These are phyloP conservation scores for Penicillium canariense DNA, from an alignment of 495 filamentous ascomycete genomes.

Conservation along the genomic window DNA sequence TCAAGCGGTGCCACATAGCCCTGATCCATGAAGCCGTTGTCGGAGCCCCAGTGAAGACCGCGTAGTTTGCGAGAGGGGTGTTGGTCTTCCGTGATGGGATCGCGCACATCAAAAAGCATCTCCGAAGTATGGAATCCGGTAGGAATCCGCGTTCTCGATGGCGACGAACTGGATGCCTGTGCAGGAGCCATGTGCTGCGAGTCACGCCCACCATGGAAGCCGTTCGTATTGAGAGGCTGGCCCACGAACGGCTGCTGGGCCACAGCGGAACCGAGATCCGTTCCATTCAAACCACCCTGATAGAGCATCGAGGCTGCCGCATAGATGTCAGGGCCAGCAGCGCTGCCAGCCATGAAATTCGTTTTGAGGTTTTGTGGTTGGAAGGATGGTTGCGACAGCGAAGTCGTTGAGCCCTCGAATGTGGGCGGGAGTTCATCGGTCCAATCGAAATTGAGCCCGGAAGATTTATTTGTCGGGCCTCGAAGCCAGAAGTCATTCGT, in stretches of 20 bases:
- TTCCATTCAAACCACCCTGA: slow-evolving; percentile 32
- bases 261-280: slow-evolving; percentile 30
- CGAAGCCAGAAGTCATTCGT: slow-evolving; percentile 47
- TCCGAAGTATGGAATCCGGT: slow-evolving; percentile 43
- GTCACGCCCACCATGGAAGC: slow-evolving; percentile 16
- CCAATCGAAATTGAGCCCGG: slow-evolving; percentile 52
- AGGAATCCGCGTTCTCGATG: slow-evolving; percentile 24
- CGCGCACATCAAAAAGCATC: slow-evolving; percentile 45
- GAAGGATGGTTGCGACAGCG: slow-evolving; percentile 51
- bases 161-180: slow-evolving; percentile 17
- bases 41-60: slow-evolving; percentile 63
- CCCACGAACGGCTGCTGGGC: slow-evolving; percentile 32
- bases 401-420: slow-evolving; percentile 60
- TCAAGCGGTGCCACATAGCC: slow-evolving; percentile 54
- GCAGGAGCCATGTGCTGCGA: slow-evolving; percentile 18
- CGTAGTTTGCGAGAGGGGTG: slow-evolving; percentile 39
- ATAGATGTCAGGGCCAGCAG: slow-evolving; percentile 45
- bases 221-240: slow-evolving; percentile 26
- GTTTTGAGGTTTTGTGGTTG: slow-evolving; percentile 29
- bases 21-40: slow-evolving; percentile 57
- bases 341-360: slow-evolving; percentile 20
- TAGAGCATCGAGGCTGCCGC: slow-evolving; percentile 51
- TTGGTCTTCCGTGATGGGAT: slow-evolving; percentile 40
- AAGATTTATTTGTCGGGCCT: slow-evolving; percentile 41
- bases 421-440: slow-evolving; percentile 55